Conservation (phyloP, 1,284 basidiomycete species). For the Termitomyces sp. region DNA sequence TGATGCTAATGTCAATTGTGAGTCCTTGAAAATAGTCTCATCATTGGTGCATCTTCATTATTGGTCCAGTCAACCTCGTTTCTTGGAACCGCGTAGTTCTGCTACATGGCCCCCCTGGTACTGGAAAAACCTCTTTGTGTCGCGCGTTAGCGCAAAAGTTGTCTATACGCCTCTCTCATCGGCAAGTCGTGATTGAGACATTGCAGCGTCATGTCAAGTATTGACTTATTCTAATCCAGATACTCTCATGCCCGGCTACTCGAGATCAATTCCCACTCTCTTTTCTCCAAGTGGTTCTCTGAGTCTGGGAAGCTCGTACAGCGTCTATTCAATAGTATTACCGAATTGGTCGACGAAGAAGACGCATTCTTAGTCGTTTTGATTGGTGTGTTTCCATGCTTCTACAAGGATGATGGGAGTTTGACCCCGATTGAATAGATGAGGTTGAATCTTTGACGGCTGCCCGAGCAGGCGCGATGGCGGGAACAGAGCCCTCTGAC, state of each 20-base stretch:
- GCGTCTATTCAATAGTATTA: slow-evolving; percentile 84
- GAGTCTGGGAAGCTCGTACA: slow-evolving; percentile 99
- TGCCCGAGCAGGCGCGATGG: slow-evolving; percentile 89
- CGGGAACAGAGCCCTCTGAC: slow-evolving; percentile 92
- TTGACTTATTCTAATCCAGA: slow-evolving; percentile 33
- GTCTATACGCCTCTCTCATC: slow-evolving; percentile 81
- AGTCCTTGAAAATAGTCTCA: slow-evolving; percentile 24
- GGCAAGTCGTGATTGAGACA: slow-evolving; percentile 39
- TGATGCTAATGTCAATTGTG: slow-evolving; percentile 84
- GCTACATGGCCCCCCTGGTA: slow-evolving; percentile 95
- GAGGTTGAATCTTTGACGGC: slow-evolving; percentile 97
- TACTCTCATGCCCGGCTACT: slow-evolving; percentile 85
- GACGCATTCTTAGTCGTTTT: slow-evolving; percentile 90
- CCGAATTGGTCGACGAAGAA: slow-evolving; percentile 86
- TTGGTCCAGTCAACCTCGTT: slow-evolving; percentile 72
- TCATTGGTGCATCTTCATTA: background rate
- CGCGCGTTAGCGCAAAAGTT: slow-evolving; percentile 95
- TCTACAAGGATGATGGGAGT: background rate
- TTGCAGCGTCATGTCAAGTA: background rate
- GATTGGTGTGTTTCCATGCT: slow-evolving; percentile 62
- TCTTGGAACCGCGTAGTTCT: slow-evolving; percentile 95
- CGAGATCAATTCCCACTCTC: slow-evolving; percentile 96
- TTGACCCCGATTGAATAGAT: slow-evolving; percentile 43
- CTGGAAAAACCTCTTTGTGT: slow-evolving; percentile 95
- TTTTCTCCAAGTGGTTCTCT: slow-evolving; percentile 97